Evolutionary conservation across 2,329 filamentous ascomycete genomes (phyloP).

Genomic region (Fusarium sp.): DNA sequence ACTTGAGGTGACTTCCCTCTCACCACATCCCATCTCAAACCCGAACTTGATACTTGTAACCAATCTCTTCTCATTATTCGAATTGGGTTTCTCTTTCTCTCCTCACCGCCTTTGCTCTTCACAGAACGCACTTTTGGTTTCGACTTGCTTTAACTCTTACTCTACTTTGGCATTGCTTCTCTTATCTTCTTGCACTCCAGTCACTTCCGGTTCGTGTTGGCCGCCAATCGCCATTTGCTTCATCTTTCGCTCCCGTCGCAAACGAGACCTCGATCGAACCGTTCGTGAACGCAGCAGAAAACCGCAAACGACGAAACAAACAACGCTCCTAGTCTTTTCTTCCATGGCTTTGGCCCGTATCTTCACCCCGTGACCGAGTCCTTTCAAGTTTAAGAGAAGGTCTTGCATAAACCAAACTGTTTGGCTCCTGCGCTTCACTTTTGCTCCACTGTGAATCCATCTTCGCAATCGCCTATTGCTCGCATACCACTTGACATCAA

Average conservation of each 20-base stretch:
- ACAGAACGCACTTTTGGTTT: background rate
- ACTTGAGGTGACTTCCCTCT: conserved; percentile 14
- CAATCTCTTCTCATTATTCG: conserved; percentile 15
- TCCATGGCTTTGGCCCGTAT: conserved; percentile 39
- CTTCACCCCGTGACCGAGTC: conserved; percentile 23
- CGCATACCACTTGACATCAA: conserved; percentile 15
- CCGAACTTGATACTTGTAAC: conserved; percentile 30
- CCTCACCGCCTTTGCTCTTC: conserved; percentile 21
- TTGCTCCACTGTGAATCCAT: conserved; percentile 21
- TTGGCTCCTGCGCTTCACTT: conserved; percentile 27
- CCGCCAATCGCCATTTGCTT: conserved; percentile 13
- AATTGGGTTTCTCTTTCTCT: background rate
- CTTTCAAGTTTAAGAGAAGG: conserved; percentile 18
- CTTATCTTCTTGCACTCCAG: conserved; percentile 4
- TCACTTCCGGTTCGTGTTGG: conserved; percentile 16
- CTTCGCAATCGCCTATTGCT: conserved; percentile 24
- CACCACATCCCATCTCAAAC: conserved; percentile 25
- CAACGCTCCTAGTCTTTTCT: background rate
- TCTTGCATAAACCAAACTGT: conserved; percentile 38
- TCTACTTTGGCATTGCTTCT: conserved; percentile 11
- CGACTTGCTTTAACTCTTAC: background rate
- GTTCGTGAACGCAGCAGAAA: conserved; percentile 15
- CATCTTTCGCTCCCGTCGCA: conserved; percentile 30
- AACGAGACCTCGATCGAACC: conserved; percentile 13
- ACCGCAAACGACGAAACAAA: conserved; percentile 21